Conservation (phyloP, 1,284 basidiomycete species). For the Puccinia hordei region DNA sequence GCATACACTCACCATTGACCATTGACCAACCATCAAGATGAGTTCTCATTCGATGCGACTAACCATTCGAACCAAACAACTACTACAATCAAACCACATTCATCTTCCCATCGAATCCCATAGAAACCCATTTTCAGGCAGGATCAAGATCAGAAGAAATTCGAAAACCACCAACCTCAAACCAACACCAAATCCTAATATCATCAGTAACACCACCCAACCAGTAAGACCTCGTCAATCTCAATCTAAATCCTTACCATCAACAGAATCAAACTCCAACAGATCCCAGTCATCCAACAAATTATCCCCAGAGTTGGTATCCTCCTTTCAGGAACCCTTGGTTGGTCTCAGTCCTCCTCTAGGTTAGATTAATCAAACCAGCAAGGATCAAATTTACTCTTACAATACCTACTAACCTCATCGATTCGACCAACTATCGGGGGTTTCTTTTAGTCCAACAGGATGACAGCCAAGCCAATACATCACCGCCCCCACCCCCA, state of each 20-base stretch:
- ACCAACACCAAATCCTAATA: background rate
- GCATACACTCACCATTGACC: too few species aligned
- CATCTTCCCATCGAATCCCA: background rate
- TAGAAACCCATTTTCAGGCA: background rate
- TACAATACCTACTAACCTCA: background rate
- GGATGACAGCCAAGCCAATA: background rate
- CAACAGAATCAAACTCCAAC: background rate
- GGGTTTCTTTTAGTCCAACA: constrained; percentile 4
- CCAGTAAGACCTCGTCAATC: background rate
- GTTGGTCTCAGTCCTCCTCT: constrained; percentile 49
- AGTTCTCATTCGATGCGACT: background rate
- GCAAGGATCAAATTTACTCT: background rate
- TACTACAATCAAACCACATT: background rate
- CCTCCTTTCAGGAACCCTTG: constrained; percentile 49
- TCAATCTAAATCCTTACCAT: background rate
- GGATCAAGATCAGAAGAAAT: background rate
- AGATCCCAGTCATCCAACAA: background rate
- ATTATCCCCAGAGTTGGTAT: constrained; percentile 24
- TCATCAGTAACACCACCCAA: background rate
- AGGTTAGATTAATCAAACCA: constrained; percentile 41
- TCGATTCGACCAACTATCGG: background rate
- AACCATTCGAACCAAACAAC: background rate
- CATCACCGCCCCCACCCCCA: background rate
- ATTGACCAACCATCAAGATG: background rate
- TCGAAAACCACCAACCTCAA: constrained; percentile 2